Evolutionary conservation across 1,284 basidiomycete species (phyloP), one percentile per base, ranked within the genome.

Genomic region (Psilocybe mexicana): DNA sequence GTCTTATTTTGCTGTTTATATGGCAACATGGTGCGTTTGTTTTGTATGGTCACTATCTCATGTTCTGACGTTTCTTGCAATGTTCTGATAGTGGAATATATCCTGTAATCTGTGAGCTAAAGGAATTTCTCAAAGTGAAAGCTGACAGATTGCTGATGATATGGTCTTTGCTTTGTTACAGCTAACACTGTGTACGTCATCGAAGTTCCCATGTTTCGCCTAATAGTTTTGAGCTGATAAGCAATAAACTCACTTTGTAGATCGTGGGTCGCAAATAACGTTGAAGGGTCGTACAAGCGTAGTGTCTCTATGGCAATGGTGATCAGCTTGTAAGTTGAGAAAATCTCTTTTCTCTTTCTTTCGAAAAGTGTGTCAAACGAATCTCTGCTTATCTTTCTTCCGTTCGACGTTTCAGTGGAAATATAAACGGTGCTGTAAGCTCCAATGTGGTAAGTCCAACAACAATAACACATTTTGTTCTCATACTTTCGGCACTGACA

Each of bases 251-350:
- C 14, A 26, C 8, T 33, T 33, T 45, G 6, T 56, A 86, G 83
- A 62, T 85, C 88, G 5, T 89, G 88, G 85, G 81, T 84, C 35
- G 84, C 85, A 30, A 87, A 87, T 64, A 90, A 88, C 65, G 81
- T 88, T 14, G 88, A 91, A 73, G 87, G 89, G 6, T 80, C 83
- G 0, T 92, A 91, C 71, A 91, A 91, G 65, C 85, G 89, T 24
- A 86, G 86, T 61, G 88, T 90, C 1, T 81, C 86, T 0, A 74
- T 90, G 25, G 90, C 78, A 0, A 86, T 89, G 85, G 80, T 84
- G 4, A 87, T 89, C 55, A 80, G 83, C 55, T 83, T 80, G 84
- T 85, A 60, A 64, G 82, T 73, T 28, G 11, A 18, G 18, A 18
- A 18, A 18, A 1, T 18, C 18, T 18, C 18, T 18, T 18, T 18